A percentile compares a stretch with the other conserved stretches of the same genome.
Evolutionary conservation across 257 asterid genomes (phyloP).

Genomic region (Fraxinus quadrangulata): DNA sequence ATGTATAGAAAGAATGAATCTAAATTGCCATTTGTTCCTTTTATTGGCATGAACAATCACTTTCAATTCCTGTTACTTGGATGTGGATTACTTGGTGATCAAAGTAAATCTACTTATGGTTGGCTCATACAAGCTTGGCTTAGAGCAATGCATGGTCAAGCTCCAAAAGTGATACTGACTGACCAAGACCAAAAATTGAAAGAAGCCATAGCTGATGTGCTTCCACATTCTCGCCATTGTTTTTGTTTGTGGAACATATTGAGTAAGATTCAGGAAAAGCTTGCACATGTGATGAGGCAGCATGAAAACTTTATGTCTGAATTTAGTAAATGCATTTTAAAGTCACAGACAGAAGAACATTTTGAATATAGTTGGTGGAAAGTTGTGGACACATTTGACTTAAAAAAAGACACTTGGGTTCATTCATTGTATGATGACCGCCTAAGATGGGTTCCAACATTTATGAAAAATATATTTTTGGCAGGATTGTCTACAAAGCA

Average conservation of each 20-base stretch:
- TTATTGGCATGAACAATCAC: constrained; percentile 57
- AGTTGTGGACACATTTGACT: constrained; percentile 41
- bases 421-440: constrained; percentile 50
- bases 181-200: constrained; percentile 46
- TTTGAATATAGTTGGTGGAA: constrained; percentile 53
- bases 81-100: constrained; percentile 47
- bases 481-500: constrained; percentile 48
- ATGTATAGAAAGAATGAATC: constrained; percentile 34
- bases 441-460: constrained; percentile 46
- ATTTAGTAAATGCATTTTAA: constrained; percentile 49
- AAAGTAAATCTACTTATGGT: constrained; percentile 42
- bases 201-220: constrained; percentile 48
- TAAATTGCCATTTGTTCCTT: constrained; percentile 48
- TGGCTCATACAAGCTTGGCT: constrained; percentile 60
- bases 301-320: constrained; percentile 37
- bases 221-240: constrained; percentile 51
- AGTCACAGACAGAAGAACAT: constrained; percentile 45
- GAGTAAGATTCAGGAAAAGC: constrained; percentile 48
- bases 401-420: constrained; percentile 46
- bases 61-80: constrained; percentile 47
- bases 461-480: constrained; percentile 41
- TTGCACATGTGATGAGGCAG: constrained; percentile 39
- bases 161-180: constrained; percentile 56
- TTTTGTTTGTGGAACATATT: constrained; percentile 54
- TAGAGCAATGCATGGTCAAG: constrained; percentile 49